Base-by-base conservation (phyloP, 345 rosid species). In the Salix viminalis region DNA sequence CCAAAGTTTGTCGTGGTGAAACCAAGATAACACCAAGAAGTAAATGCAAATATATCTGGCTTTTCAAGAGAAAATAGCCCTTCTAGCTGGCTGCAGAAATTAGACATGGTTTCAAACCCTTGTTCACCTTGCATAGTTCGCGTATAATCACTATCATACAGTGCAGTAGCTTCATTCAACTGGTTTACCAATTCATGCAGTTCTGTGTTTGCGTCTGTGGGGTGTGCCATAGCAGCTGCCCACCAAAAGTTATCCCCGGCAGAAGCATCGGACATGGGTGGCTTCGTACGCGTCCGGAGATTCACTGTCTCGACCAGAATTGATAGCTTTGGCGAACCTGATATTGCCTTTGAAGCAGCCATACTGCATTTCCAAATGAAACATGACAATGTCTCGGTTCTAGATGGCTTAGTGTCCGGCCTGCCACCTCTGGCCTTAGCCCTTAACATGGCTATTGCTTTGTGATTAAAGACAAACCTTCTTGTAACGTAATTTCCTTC, bases 291-390 rank as follows among this genome's bases (percentile, higher is more conserved):
- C 16, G 34, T 6, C 54, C 80, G 39, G 16, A 77, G 76, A 42
- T 77, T 52, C 65, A 72, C 76, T 32, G 76, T 72, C 19, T 77
- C 71, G n/a, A 65, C 76, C 50, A 77, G 11, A 62, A 77, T 71
- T 1, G 71, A 77, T 34, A 58, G 66, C 50, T 52, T 77, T 5
- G 69, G 13, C 5, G 62, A 21, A 24, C n/a, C 56, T 41, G 67
- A 24, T 11, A 32, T 1, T 7, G 30, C 46, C 42, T 46, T 76
- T 6, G 79, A 44, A 4, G 69, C 79, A 18, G n/a, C 30, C 74
- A 76, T 76, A 4, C 21, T 42, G 15, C 48, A 69, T 69, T 69
- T 76, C 79, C 79, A 76, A 39, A 69, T 69, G 39, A 76, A 76
- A 42, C 79, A 76, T 19, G 74, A 58, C 14, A 70, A 7, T 1